These are phyloP conservation scores for Phylloporus rhodoxanthus DNA, from an alignment of 768 basidiomycete species.

Conservation along the genomic window DNA sequence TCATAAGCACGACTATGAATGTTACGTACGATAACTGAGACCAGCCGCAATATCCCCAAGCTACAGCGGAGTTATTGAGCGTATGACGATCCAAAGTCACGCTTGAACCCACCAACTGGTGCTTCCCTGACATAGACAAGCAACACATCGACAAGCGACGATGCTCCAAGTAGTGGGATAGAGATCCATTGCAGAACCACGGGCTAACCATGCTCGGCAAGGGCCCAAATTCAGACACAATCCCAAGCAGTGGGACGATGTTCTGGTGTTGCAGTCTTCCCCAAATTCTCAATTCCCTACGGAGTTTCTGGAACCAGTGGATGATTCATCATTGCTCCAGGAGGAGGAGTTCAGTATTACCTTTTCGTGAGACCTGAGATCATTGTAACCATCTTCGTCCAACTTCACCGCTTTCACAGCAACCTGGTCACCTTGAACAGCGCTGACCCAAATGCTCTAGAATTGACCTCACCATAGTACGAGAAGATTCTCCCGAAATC, in stretches of 20 bases:
- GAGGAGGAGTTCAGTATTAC: not conserved
- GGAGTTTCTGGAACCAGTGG: slow-evolving; percentile 17
- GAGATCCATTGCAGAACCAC: slow-evolving; percentile 26
- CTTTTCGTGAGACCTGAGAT: slow-evolving; percentile 6
- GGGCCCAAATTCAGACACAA: slow-evolving; percentile 27
- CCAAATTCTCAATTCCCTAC: slow-evolving; percentile 26
- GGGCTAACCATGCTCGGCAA: slow-evolving; percentile 30
- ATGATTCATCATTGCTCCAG: not conserved
- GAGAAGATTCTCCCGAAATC: not conserved
- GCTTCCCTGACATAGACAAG: not conserved
- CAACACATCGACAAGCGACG: not conserved
- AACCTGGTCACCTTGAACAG: slow-evolving; percentile 7
- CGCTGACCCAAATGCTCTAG: not conserved
- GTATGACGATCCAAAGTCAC: not conserved
- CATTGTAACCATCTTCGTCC: not conserved
- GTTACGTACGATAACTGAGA: slow-evolving; percentile 18
- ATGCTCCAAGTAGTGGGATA: slow-evolving; percentile 17
- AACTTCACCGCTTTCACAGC: slow-evolving; percentile 19
- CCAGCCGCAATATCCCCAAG: slow-evolving; percentile 20
- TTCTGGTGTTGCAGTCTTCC: slow-evolving; percentile 16
- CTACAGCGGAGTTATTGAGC: slow-evolving; percentile 3
- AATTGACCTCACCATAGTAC: slow-evolving; percentile 2
- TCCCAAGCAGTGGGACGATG: slow-evolving; percentile 28
- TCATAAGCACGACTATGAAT: not conserved
- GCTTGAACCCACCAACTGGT: slow-evolving; percentile 11